Percentiles rank a stretch among this genome's conserved stretches.
Conservation (phyloP, 2,329 filamentous ascomycete genomes). For the Thelonectria rubi region DNA sequence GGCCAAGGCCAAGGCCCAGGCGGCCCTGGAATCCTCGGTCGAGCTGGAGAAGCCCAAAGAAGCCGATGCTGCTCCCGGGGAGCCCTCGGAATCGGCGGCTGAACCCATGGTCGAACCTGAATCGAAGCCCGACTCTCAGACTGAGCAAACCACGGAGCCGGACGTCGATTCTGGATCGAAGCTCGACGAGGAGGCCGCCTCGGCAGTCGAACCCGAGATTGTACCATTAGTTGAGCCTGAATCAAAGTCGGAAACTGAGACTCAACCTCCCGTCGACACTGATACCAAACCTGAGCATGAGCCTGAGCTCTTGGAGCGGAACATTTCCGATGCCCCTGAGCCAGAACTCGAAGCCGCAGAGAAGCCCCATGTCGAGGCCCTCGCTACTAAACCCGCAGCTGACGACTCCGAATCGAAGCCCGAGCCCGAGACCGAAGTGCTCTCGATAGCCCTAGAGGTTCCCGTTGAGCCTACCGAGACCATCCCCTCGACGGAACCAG, state of each 20-base stretch:
- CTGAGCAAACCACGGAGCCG: conserved; percentile 20
- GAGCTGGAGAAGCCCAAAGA: conserved; percentile 32
- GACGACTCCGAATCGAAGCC: conserved; percentile 22
- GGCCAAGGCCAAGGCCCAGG: conserved; percentile 37
- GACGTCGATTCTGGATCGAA: conserved; percentile 31
- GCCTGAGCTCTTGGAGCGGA: conserved; percentile 25
- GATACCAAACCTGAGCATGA: conserved; percentile 26
- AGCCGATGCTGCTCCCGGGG: conserved; percentile 27
- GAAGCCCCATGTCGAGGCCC: conserved; percentile 16
- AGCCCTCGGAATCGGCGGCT: conserved; percentile 26
- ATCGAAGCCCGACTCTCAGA: conserved; percentile 24
- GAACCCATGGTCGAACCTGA: conserved; percentile 35
- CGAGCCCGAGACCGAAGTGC: not conserved
- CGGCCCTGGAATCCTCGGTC: conserved; percentile 29
- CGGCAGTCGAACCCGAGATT: conserved; percentile 34
- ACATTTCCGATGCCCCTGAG: conserved; percentile 29
- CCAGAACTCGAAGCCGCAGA: conserved; percentile 33
- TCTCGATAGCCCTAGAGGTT: conserved; percentile 1
- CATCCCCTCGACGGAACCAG: not conserved
- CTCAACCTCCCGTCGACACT: conserved; percentile 33
- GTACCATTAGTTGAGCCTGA: conserved; percentile 43
- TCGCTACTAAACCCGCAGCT: conserved; percentile 26
- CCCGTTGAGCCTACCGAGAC: conserved; percentile 13
- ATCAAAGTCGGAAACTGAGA: conserved; percentile 41
- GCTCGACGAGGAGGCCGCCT: conserved; percentile 35